Evolutionary conservation across 805 yeast species (phyloP).

Genomic region (Candida manassasensis): DNA sequence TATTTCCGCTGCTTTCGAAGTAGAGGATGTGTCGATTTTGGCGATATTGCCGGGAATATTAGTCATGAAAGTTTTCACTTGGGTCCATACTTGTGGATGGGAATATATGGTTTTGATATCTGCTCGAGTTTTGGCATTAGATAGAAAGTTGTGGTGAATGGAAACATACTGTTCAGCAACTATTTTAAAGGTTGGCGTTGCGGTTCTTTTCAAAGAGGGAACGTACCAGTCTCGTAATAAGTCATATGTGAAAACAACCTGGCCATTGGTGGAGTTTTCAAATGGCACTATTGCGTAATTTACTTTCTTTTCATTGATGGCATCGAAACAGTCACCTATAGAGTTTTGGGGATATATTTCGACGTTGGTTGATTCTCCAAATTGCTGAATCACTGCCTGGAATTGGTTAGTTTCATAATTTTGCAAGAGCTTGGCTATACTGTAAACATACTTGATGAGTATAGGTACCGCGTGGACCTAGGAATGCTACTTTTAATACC

Average conservation of each 20-base stretch:
- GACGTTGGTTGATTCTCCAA: conserved; percentile 31
- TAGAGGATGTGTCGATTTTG: conserved; percentile 65
- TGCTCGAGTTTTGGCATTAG: conserved; percentile 39
- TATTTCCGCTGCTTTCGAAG: conserved; percentile 77
- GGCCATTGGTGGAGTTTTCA: conserved; percentile 94
- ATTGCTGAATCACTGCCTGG: conserved; percentile 48
- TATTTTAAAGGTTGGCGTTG: conserved; percentile 37
- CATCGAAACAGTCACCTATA: conserved; percentile 60
- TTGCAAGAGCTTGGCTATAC: not conserved
- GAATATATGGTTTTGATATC: conserved; percentile 63
- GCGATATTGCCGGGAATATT: conserved; percentile 16
- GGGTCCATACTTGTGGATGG: conserved; percentile 99
- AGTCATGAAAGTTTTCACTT: conserved; percentile 41
- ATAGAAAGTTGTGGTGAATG: conserved; percentile 71
- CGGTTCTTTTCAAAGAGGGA: conserved; percentile 12
- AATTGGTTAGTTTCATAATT: conserved; percentile 5
- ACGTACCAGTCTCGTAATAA: conserved; percentile 65
- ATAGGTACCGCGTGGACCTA: conserved; percentile 92
- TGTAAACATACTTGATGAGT: conserved; percentile 67
- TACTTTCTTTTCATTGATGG: conserved; percentile 41
- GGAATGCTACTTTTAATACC: conserved; percentile 53
- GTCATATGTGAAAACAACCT: conserved; percentile 82
- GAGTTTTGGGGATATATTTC: conserved; percentile 34
- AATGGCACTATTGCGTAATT: conserved; percentile 80
- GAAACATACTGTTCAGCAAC: conserved; percentile 78